A percentile compares a stretch with the other conserved stretches of the same genome.
phyloP scores from a whole-genome alignment of 1,284 basidiomycete genomes.

The Fomes fomentarius region DNA sequence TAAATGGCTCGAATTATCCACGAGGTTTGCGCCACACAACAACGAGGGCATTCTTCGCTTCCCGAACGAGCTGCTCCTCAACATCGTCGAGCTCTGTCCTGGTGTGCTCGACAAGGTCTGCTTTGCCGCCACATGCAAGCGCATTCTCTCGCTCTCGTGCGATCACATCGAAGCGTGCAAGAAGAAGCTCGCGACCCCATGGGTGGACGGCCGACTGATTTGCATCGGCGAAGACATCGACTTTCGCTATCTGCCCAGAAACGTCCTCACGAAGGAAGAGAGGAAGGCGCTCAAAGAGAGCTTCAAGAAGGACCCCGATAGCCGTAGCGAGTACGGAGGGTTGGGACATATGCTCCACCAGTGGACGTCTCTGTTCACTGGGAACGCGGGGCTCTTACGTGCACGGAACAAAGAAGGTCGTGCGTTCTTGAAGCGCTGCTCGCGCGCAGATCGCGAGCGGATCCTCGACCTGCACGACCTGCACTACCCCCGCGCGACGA shows the following conservation, averaged over 20 bases:
- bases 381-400: neutral
- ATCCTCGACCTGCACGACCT: neutral
- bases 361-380: neutral
- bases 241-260: neutral
- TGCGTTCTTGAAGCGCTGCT: neutral
- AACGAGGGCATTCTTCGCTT: neutral
- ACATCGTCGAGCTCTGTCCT: neutral
- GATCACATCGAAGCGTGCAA: neutral
- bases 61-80: conserved; percentile 1
- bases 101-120: neutral
- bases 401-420: neutral
- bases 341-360: neutral
- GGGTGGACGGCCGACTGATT: neutral
- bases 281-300: neutral
- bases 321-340: neutral
- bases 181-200: neutral
- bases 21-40: neutral
- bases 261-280: neutral
- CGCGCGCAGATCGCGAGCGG: neutral
- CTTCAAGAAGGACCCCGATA: neutral
- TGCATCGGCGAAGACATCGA: neutral
- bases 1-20: neutral
- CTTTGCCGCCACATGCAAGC: neutral
- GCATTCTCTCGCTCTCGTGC: neutral
- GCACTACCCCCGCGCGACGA: neutral